Evolutionary conservation across 805 yeast genomes (phyloP).

Genomic region (Kuraishia piskuri): DNA sequence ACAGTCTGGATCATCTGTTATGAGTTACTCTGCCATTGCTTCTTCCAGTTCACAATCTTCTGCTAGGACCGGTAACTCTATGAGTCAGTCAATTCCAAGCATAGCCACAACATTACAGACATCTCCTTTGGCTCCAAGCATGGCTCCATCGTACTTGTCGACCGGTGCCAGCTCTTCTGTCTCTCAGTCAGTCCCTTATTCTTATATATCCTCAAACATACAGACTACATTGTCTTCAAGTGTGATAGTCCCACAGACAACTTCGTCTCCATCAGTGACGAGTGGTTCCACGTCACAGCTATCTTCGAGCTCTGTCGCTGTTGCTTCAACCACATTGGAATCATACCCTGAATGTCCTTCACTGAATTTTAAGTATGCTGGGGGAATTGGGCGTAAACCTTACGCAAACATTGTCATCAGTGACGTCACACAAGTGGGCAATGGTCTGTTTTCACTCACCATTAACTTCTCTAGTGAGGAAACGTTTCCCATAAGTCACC

Average conservation of each 20-base stretch:
- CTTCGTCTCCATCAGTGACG: neutral
- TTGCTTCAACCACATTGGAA: neutral
- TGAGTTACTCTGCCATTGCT: no score
- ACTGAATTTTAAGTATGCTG: neutral
- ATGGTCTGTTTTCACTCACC: slow-evolving; percentile 3
- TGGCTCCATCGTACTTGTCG: no score
- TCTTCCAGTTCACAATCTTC: no score
- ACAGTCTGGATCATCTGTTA: no score
- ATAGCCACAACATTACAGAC: no score
- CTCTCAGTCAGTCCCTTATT: no score
- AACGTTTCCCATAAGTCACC: slow-evolving; percentile 9
- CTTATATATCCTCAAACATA: no score
- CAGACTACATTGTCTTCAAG: no score
- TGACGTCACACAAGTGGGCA: neutral
- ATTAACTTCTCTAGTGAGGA: slow-evolving; percentile 9
- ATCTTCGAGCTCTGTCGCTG: neutral
- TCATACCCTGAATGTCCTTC: neutral
- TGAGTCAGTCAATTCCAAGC: no score
- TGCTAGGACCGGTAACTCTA: no score
- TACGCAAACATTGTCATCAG: neutral
- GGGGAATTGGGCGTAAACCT: neutral
- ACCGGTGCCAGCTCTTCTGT: no score
- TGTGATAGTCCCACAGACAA: neutral
- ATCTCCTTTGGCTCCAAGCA: no score
- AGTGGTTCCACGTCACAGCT: neutral